Evolutionary conservation across 2,329 filamentous ascomycete species (phyloP).

Genomic region (Fonsecaea pedrosoi): DNA sequence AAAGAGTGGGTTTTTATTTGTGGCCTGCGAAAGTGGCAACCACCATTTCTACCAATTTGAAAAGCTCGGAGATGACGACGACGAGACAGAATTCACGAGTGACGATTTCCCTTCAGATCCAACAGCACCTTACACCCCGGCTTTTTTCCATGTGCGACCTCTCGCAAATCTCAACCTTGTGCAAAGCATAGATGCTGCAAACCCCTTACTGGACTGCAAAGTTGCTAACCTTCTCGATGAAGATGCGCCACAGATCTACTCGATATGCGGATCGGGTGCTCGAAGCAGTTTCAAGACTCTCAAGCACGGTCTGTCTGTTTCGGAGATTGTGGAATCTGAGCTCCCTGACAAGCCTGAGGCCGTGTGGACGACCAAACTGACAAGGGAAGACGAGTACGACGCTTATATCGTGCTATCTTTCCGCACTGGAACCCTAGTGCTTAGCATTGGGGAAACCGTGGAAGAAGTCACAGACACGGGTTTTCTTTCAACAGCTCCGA

Average conservation of each 20-base stretch:
- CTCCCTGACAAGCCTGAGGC: slow-evolving; percentile 85
- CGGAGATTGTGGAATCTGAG: slow-evolving; percentile 94
- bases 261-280: slow-evolving; percentile 85
- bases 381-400: slow-evolving; percentile 81
- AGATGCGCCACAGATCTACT: slow-evolving; percentile 95
- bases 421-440: slow-evolving; percentile 83
- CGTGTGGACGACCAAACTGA: slow-evolving; percentile 94
- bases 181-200: slow-evolving; percentile 85
- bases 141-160: slow-evolving; percentile 82
- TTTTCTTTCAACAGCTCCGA: slow-evolving; percentile 86
- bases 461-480: slow-evolving; percentile 94
- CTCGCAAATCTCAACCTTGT: slow-evolving; percentile 83
- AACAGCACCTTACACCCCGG: slow-evolving; percentile 72
- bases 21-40: slow-evolving; percentile 90
- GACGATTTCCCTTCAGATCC: slow-evolving; percentile 81
- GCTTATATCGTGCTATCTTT: slow-evolving; percentile 96
- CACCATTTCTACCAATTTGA: slow-evolving; percentile 97
- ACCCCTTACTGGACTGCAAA: slow-evolving; percentile 88
- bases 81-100: slow-evolving; percentile 84
- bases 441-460: slow-evolving; percentile 95
- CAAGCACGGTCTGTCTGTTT: slow-evolving; percentile 90
- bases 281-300: slow-evolving; percentile 89
- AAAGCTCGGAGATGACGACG: slow-evolving; percentile 93
- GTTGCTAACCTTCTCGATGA: slow-evolving; percentile 81
- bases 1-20: slow-evolving; percentile 94